Percentiles rank a stretch among this genome's conserved stretches.
These are phyloP conservation scores for Botrytis galanthina DNA, from an alignment of 2,329 filamentous ascomycete genomes.

Conservation along the genomic window DNA sequence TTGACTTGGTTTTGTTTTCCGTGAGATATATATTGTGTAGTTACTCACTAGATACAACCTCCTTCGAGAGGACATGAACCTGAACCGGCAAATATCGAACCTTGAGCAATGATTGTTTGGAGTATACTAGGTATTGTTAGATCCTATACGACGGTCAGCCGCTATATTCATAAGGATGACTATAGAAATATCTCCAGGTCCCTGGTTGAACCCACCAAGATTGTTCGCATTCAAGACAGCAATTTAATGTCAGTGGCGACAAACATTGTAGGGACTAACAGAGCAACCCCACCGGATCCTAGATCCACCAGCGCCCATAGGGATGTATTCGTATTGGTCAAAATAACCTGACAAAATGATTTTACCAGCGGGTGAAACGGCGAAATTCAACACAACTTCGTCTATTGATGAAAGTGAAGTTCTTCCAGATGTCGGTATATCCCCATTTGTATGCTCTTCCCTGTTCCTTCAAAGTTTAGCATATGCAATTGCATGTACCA, in stretches of 20 bases:
- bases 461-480: too few relatives aligned
- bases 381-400: constrained; percentile 50
- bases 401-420: constrained; percentile 47
- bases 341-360: constrained; percentile 49
- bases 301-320: constrained; percentile 50
- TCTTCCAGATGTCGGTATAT: constrained; percentile 35
- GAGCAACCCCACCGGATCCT: constrained; percentile 46
- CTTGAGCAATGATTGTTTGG: constrained; percentile 45
- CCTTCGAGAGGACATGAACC: constrained; percentile 45
- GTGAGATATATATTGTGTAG: background rate
- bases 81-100: constrained; percentile 42
- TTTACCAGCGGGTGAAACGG: constrained; percentile 45
- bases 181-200: constrained; percentile 36
- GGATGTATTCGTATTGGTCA: constrained; percentile 50
- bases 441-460: too few relatives aligned
- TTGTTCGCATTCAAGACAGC: constrained; percentile 41
- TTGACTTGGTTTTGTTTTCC: background rate
- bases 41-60: constrained; percentile 28
- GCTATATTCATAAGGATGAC: background rate
- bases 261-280: constrained; percentile 37
- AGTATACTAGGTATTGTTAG: constrained; percentile 12
- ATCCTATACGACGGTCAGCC: constrained; percentile 19
- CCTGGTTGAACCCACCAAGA: constrained; percentile 44
- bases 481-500: too few relatives aligned
- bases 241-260: background rate